Conservation (phyloP, 441 rosid genomes). For the Iberis amara region DNA sequence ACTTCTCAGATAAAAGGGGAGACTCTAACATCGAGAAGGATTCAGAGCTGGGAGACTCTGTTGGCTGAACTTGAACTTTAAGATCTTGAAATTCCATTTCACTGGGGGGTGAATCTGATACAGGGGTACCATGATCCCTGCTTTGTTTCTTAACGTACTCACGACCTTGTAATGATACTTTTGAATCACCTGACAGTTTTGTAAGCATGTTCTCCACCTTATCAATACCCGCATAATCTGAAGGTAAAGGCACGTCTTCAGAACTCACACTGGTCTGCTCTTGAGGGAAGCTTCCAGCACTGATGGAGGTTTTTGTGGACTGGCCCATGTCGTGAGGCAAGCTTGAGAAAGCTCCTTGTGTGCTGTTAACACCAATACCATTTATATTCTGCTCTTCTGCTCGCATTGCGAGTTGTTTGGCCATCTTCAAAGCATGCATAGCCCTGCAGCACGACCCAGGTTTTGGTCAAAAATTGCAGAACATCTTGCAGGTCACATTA, state of each 20-base stretch:
- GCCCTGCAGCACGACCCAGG: conserved; percentile 53
- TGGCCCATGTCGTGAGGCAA: conserved; percentile 74
- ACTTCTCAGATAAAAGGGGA: conserved; percentile 72
- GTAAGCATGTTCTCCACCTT: conserved; percentile 38
- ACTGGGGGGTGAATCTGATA: conserved; percentile 38
- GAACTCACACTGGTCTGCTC: conserved; percentile 77
- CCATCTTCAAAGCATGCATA: conserved; percentile 77
- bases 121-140: conserved; percentile 41
- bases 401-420: conserved; percentile 56
- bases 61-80: conserved; percentile 30
- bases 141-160: conserved; percentile 41
- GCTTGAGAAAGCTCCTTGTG: conserved; percentile 56
- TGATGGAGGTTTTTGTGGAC: conserved; percentile 66
- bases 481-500: conserved; percentile 17
- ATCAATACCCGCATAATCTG: conserved; percentile 39
- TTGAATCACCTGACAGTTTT: conserved; percentile 36
- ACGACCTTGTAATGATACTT: conserved; percentile 34
- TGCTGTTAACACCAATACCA: conserved; percentile 61
- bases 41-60: conserved; percentile 59
- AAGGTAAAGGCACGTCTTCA: conserved; percentile 50
- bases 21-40: conserved; percentile 51
- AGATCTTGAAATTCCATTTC: conserved; percentile 37
- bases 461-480: conserved; percentile 4
- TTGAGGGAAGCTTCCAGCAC: conserved; percentile 80
- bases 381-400: conserved; percentile 62